Evolutionary conservation across 371 early-diverging fungal genomes (phyloP).

Genomic region (Homolaphlyctis polyrhiza): DNA sequence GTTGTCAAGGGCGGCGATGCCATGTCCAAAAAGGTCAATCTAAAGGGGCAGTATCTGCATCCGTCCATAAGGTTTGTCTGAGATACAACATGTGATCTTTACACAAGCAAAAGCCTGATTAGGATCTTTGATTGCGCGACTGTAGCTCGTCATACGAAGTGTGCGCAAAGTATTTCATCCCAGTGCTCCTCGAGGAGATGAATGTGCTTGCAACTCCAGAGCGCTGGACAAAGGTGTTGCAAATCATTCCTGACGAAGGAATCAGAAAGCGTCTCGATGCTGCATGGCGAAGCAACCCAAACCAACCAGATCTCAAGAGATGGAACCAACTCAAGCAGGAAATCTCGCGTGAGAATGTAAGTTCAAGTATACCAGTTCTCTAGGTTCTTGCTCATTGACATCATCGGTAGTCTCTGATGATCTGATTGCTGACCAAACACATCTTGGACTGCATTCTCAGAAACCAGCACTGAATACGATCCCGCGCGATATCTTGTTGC

Average conservation of each 20-base stretch:
- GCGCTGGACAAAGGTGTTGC: conserved; percentile 67
- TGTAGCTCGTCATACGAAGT: conserved; percentile 7
- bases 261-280: background rate
- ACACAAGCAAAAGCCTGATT: too few species aligned
- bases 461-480: conserved; percentile 21
- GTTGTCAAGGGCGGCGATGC: conserved; percentile 82
- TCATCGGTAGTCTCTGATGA: background rate
- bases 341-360: background rate
- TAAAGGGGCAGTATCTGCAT: conserved; percentile 42
- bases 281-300: background rate
- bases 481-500: conserved; percentile 72
- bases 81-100: too few species aligned
- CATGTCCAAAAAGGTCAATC: conserved; percentile 61
- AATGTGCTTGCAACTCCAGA: conserved; percentile 60
- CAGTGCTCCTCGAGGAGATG: conserved; percentile 60
- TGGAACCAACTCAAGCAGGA: conserved; percentile 2
- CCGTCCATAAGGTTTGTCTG: conserved; percentile 55
- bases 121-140: background rate
- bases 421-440: background rate
- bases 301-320: background rate
- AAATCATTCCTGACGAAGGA: conserved; percentile 63
- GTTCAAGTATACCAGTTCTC: too few species aligned
- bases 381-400: too few species aligned
- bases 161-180: background rate
- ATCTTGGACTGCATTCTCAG: background rate